Conservation (phyloP, 2,329 filamentous ascomycete genomes). For the Colletotrichum filicis region DNA sequence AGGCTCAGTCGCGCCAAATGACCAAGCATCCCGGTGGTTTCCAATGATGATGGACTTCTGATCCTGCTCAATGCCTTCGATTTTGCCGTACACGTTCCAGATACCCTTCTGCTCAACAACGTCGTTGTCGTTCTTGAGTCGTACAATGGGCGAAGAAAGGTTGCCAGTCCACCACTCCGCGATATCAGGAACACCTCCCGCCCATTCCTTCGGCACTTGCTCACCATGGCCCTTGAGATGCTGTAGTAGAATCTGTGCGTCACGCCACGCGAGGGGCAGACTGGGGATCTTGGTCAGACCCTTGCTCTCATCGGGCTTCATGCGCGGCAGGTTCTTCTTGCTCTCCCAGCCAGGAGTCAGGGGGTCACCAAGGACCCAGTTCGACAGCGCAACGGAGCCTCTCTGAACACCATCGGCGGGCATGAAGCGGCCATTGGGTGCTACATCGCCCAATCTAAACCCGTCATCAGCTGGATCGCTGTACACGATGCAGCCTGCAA, state of each 20-base stretch:
- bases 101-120: slow-evolving; percentile 85
- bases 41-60: slow-evolving; percentile 90
- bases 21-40: slow-evolving; percentile 94
- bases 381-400: slow-evolving; percentile 82
- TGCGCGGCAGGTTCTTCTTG: slow-evolving; percentile 70
- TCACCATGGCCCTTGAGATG: slow-evolving; percentile 80
- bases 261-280: slow-evolving; percentile 88
- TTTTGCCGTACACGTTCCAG: slow-evolving; percentile 90
- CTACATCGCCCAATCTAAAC: slow-evolving; percentile 76
- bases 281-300: slow-evolving; percentile 88
- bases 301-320: slow-evolving; percentile 75
- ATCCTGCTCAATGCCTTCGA: slow-evolving; percentile 84
- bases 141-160: slow-evolving; percentile 77
- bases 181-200: slow-evolving; percentile 79
- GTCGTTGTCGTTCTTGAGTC: slow-evolving; percentile 87
- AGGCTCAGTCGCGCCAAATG: slow-evolving; percentile 86
- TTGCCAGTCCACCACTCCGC: slow-evolving; percentile 84
- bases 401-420: slow-evolving; percentile 85
- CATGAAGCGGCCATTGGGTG: slow-evolving; percentile 83
- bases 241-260: slow-evolving; percentile 83
- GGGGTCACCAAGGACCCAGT: slow-evolving; percentile 89
- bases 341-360: slow-evolving; percentile 89
- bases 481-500: slow-evolving; percentile 89
- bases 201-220: slow-evolving; percentile 76
- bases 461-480: slow-evolving; percentile 90